These are phyloP conservation scores for Daedaleopsis nitida DNA, from an alignment of 768 basidiomycete species.

Conservation along the genomic window DNA sequence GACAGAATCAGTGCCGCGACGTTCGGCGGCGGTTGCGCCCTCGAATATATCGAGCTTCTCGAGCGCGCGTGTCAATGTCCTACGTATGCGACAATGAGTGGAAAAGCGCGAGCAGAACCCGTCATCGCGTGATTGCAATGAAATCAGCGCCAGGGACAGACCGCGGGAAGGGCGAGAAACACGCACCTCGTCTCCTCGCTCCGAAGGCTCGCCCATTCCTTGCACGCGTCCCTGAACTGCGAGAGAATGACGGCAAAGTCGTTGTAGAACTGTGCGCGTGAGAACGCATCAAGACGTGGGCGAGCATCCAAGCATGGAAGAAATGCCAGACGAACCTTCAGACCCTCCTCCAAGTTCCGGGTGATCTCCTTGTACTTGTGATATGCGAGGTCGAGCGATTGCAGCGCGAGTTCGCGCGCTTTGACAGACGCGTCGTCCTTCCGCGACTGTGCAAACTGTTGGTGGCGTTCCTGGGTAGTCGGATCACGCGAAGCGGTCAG, in stretches of 20 bases:
- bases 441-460: constrained; percentile 72
- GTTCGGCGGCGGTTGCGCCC: background rate
- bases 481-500: background rate
- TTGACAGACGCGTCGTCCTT: constrained; percentile 77
- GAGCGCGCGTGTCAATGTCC: constrained; percentile 10
- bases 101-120: background rate
- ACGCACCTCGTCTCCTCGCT: constrained; percentile 76
- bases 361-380: constrained; percentile 86
- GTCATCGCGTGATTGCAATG: background rate
- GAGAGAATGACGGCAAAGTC: constrained; percentile 72
- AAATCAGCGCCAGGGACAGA: background rate
- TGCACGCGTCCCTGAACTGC: constrained; percentile 76
- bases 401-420: constrained; percentile 79
- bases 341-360: constrained; percentile 85
- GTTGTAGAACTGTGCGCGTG: constrained; percentile 82
- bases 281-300: background rate
- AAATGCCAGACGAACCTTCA: constrained; percentile 54
- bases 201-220: constrained; percentile 70
- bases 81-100: background rate
- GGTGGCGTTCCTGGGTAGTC: constrained; percentile 55
- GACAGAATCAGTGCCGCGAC: background rate
- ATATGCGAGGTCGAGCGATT: constrained; percentile 81
- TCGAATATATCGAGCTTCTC: background rate
- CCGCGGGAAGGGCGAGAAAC: background rate
- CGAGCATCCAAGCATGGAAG: background rate